Evolutionary conservation across 805 yeast genomes (phyloP), one percentile per base, ranked within the genome.

Genomic region (Candida maltosa): DNA sequence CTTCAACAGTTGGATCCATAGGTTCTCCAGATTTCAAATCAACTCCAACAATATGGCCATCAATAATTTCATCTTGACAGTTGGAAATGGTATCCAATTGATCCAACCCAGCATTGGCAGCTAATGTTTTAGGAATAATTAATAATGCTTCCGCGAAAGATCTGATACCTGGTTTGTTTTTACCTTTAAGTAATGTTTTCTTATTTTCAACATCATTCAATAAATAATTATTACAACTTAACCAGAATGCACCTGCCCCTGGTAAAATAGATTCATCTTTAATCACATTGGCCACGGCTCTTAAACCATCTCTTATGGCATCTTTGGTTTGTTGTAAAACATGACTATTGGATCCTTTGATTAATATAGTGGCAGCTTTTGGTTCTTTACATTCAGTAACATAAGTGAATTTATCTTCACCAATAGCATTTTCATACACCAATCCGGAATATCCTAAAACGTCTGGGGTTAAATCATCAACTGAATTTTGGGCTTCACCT

Each of bases 401-500:
- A 64, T 84, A 93, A 14, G 99, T 93, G 69, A 84, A 93, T 65
- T 93, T 93, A 56, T 94, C 99, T 66, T 93, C 99, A 34, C 97
- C 98, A 44, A 93, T 78, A 20, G 89, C 79, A 57, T 87, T 87
- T 68, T 93, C 97, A 58, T 86, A 86, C 7, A 93, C 95, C 37
- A 76, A 70, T 14, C 97, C 97, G 11, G 96, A 87, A 57, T 63
- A 82, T 16, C 99, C 99, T 41, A 93, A 72, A 5, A 87, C 71
- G 2, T 71, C 75, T 4, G 94, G 87, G 4, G 83, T 53, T 52
- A 93, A 73, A 58, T 91, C 97, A 54, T 93, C 99, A 30, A 89
- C 97, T 10, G 96, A 83, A 64, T 93, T 93, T 66, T 91, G 97
- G 6, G 97, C 97, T 57, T 84, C 93, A 50, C 98, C 99, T 20